Evolutionary conservation across 148 eudicot genomes (phyloP).

Genomic region (Arctostaphylos glauca): DNA sequence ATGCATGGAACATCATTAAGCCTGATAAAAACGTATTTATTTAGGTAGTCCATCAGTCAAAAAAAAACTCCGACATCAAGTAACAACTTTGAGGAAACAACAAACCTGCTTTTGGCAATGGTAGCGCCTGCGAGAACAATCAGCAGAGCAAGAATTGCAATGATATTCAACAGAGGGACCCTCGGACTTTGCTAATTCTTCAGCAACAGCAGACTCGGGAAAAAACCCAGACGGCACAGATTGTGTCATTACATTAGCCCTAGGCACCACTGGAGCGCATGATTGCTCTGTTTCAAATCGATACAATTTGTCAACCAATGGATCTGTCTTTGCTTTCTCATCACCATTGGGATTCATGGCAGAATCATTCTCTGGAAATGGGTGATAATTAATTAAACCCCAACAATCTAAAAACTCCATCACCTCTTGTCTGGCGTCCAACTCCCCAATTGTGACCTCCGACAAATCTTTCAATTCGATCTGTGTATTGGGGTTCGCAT

Average conservation of each 20-base stretch:
- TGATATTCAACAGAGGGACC: slow-evolving; percentile 96
- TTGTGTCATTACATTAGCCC: slow-evolving; percentile 41
- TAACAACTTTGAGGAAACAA: slow-evolving; percentile 21
- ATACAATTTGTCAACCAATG: slow-evolving; percentile 63
- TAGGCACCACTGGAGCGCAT: slow-evolving; percentile 36
- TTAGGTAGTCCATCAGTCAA: neutral
- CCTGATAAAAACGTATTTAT: neutral
- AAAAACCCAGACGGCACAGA: slow-evolving; percentile 56
- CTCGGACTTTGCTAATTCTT: slow-evolving; percentile 73
- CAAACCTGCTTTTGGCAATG: slow-evolving; percentile 96
- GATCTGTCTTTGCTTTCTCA: slow-evolving; percentile 37
- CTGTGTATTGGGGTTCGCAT: slow-evolving; percentile 55
- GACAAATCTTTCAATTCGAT: slow-evolving; percentile 73
- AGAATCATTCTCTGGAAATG: slow-evolving; percentile 49
- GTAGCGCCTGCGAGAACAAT: slow-evolving; percentile 95
- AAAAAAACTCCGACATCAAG: slow-evolving; percentile 13
- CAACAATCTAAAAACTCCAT: slow-evolving; percentile 91
- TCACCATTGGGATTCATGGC: slow-evolving; percentile 36
- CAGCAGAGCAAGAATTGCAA: slow-evolving; percentile 97
- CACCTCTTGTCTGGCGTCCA: slow-evolving; percentile 78
- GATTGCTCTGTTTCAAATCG: slow-evolving; percentile 65
- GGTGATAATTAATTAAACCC: slow-evolving; percentile 98
- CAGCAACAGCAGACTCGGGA: slow-evolving; percentile 73
- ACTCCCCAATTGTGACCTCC: slow-evolving; percentile 65
- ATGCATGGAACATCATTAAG: slow-evolving; percentile 3